Evolutionary conservation across 2,329 filamentous ascomycete species (phyloP).

Genomic region (Pseudogymnoascus sp.): DNA sequence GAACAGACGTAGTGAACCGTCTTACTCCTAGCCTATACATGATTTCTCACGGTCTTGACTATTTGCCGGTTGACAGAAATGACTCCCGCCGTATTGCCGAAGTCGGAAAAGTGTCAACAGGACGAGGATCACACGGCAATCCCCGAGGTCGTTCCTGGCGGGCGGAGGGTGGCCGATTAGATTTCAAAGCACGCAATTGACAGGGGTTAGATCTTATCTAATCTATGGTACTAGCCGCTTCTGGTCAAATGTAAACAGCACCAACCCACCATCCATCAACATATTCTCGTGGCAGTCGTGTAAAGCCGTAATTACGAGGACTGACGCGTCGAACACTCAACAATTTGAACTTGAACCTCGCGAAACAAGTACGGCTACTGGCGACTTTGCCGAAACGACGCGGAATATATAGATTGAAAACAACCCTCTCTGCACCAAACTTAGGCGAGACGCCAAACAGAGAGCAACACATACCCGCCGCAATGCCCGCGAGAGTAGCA

Average conservation of each 20-base stretch:
- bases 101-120: not conserved
- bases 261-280: constrained; percentile 7
- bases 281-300: not conserved
- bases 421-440: not conserved
- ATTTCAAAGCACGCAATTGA: constrained; percentile 4
- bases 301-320: constrained; percentile 3
- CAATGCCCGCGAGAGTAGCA: constrained; percentile 40
- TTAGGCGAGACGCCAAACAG: not conserved
- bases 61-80: not conserved
- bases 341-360: not conserved
- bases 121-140: not conserved
- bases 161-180: not conserved
- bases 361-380: not conserved
- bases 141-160: not conserved
- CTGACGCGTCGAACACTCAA: not conserved
- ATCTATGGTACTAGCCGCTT: not conserved
- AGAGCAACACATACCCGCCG: not conserved
- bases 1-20: constrained; percentile 46
- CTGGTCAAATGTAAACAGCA: constrained; percentile 7
- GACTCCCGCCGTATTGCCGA: not conserved
- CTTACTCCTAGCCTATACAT: constrained; percentile 33
- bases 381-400: not conserved
- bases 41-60: constrained; percentile 3
- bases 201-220: constrained; percentile 4
- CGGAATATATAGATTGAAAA: not conserved